These are phyloP conservation scores for Phytophthora cajani DNA, from an alignment of 352 stramenopile species.

Conservation along the genomic window DNA sequence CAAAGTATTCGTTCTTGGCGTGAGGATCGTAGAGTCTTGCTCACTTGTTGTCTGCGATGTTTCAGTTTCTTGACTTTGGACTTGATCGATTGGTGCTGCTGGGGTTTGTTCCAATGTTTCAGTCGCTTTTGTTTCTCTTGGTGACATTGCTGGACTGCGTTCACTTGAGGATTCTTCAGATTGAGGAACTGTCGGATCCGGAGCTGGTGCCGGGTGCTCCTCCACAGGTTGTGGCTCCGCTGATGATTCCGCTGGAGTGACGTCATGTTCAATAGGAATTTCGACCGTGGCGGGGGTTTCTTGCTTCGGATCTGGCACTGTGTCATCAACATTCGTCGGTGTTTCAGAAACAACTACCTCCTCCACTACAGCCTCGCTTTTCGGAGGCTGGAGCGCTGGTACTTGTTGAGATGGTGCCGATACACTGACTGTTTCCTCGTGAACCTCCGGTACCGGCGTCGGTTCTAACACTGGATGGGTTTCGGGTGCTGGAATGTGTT, in stretches of 20 bases:
- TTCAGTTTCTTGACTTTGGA: background rate
- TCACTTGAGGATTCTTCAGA: constrained; percentile 4
- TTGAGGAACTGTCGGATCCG: background rate
- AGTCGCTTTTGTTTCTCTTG: background rate
- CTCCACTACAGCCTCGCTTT: background rate
- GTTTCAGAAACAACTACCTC: background rate
- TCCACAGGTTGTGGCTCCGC: background rate
- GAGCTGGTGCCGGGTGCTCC: background rate
- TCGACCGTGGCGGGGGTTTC: background rate
- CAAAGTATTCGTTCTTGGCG: background rate
- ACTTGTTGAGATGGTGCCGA: background rate
- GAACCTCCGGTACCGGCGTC: background rate
- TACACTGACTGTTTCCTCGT: background rate
- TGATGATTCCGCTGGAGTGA: background rate
- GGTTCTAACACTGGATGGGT: background rate
- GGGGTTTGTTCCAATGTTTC: background rate
- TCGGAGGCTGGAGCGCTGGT: background rate
- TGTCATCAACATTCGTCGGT: background rate
- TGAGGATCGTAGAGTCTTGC: background rate
- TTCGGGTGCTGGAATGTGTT: background rate
- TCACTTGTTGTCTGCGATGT: background rate
- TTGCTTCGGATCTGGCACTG: background rate
- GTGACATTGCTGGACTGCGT: constrained; percentile 2
- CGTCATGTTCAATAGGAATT: background rate
- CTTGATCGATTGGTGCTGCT: background rate